Base-by-base conservation (phyloP, 805 yeast species). In the Hanseniaspora taiwanica region DNA sequence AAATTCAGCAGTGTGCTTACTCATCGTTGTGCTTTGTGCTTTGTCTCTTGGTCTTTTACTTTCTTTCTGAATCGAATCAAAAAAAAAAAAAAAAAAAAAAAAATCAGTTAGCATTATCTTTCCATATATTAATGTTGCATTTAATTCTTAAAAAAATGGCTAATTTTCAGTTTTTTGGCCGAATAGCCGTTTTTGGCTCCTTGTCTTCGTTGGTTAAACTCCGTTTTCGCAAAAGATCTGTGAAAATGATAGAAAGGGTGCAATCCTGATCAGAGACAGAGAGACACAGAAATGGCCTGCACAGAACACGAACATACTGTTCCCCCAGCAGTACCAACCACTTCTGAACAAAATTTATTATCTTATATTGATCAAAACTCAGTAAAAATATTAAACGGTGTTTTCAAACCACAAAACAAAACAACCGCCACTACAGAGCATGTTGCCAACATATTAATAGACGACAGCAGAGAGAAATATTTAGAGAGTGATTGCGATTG, bases 401-500 rank as follows among this genome's bases (percentile, higher is more conserved):
- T 62, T 17, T 75, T 73, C 47, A 65, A 65, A 1, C 62, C 63
- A n/a, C 63, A 31, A 39, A 35, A 43, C 8, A 24, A 80, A 6
- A 49, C 68, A 13, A 56, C 51, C 18, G 56, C 63, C 10, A 5
- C 10, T 8, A 14, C 29, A 39, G 45, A 46, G 20, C 62, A 85
- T 18, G 21, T 35, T 12, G 18, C 19, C 14, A 20, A 33, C 10
- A 33, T 39, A 3, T 12, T 14, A 7, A 58, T 65, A 36, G 71
- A 66, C 1, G 63, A 66, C 6, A 71, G 72, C 49, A 74, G 72
- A 45, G 57, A 64, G n/a, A 47, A 72, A 8, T 44, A 75, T 63
- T 53, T 76, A 36, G 62, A 73, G 58, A 73, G 82, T 1, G 96
- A 87, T 55, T 76, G 81, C 2, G 97, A 89, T 52, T 74, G 78